Base-by-base conservation (phyloP, 2,329 filamentous ascomycete species). In the Penicillium digitatum region DNA sequence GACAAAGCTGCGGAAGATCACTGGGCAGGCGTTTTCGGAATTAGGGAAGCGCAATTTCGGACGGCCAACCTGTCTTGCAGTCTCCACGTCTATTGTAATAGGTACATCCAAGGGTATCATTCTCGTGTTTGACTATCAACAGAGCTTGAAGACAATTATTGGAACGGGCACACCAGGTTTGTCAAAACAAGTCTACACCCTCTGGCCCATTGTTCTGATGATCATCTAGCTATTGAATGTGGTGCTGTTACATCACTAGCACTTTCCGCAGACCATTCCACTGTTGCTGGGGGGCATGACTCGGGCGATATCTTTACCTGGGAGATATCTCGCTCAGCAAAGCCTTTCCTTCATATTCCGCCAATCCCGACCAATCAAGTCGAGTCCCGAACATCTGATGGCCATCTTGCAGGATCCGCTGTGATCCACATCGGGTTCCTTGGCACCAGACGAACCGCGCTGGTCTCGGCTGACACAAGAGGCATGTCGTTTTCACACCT, bases 401-500 rank as follows among this genome's bases (percentile, higher is more conserved):
- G 94, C 1, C 94, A 99, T 75, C 76, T 94, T 20, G 81, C 85
- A 6, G 88, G 87, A 57, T 85, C 86, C 31, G 82, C 89, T 3
- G 84, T 99, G 42, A 85, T 94, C 7, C 92, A 99, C 72, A 75
- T 99, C n/a, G 94, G 93, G 0, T 99, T 99, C 69, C 79, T 99
- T 6, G 94, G 93, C 8, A 96, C 90, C 3, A 83, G 95, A 56
- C 92, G 94, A 66, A 99, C 94, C 14, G 94, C 95, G 3, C 79
- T 99, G 5, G 92, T 97, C 11, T 99, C 94, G 4, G 94, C 94
- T 2, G 92, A 99, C 73, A 89, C 95, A 66, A 85, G 85, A 46
- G 94, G 95, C 20, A 99, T 99, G 95, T 93, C 94, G 0, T 99
- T 99, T 72, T 96, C 94, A 3, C 95, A 99, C 73, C 82, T 99